phyloP scores from a whole-genome alignment of 257 asterid species.

The Jasminum sambac region DNA sequence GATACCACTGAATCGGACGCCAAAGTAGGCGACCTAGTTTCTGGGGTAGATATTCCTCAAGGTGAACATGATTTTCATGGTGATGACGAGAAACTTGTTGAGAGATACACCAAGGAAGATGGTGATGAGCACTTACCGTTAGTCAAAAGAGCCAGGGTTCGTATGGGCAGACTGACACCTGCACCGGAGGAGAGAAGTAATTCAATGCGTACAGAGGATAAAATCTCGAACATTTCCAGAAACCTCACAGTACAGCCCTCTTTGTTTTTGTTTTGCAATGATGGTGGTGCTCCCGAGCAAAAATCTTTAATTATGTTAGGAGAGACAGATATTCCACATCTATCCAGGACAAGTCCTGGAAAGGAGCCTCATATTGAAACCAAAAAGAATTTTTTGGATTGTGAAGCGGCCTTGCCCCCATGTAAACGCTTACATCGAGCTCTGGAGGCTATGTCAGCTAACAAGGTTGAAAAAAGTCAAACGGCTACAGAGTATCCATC shows the following conservation, averaged over 20 bases:
- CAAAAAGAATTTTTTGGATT: slow-evolving; percentile 53
- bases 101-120: slow-evolving; percentile 52
- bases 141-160: slow-evolving; percentile 90
- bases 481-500: slow-evolving; percentile 40
- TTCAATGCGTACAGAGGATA: slow-evolving; percentile 50
- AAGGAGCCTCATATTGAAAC: slow-evolving; percentile 45
- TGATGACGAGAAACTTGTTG: slow-evolving; percentile 45
- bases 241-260: slow-evolving; percentile 35
- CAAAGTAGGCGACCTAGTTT: slow-evolving; percentile 39
- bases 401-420: slow-evolving; percentile 94
- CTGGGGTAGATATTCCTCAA: slow-evolving; percentile 44
- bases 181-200: slow-evolving; percentile 39
- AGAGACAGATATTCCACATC: slow-evolving; percentile 36
- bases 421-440: slow-evolving; percentile 95
- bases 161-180: slow-evolving; percentile 69
- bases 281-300: slow-evolving; percentile 37
- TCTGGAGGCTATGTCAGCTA: slow-evolving; percentile 96
- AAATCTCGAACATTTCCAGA: slow-evolving; percentile 35
- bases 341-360: slow-evolving; percentile 35
- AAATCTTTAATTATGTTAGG: slow-evolving; percentile 30
- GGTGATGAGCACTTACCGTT: slow-evolving; percentile 92
- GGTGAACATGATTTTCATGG: slow-evolving; percentile 38
- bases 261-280: slow-evolving; percentile 42
- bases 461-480: slow-evolving; percentile 67
- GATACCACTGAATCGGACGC: slow-evolving; percentile 41